These are phyloP conservation scores for Lentinus tigrinus DNA, from an alignment of 768 basidiomycete species.

Conservation along the genomic window DNA sequence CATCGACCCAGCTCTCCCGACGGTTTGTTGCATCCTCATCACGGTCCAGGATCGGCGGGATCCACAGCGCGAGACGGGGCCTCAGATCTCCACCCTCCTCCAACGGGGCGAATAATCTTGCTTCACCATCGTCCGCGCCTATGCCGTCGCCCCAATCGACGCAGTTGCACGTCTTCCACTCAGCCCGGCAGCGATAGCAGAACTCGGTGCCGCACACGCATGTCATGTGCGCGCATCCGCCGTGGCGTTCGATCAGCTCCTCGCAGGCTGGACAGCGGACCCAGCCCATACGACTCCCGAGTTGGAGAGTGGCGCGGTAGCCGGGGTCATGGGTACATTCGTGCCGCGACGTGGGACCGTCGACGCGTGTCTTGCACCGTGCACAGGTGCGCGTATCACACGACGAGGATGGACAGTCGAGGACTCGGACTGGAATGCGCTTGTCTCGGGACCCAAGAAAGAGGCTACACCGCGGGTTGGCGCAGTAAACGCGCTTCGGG, in stretches of 20 bases:
- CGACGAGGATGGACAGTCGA: constrained; percentile 11
- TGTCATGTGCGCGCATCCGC: constrained; percentile 31
- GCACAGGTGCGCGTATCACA: constrained; percentile 23
- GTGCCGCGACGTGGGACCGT: constrained; percentile 5
- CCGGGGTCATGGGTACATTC: constrained; percentile 16
- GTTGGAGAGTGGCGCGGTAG: constrained; percentile 12
- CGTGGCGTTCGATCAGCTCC: constrained; percentile 26
- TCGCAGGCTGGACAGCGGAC: constrained; percentile 28
- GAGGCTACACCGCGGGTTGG: constrained; percentile 23
- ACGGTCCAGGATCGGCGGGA: constrained; percentile 29
- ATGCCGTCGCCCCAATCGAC: constrained; percentile 10
- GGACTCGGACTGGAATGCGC: constrained; percentile 6
- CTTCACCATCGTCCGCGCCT: background rate
- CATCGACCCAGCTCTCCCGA: background rate
- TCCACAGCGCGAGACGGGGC: constrained; percentile 12
- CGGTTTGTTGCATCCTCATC: background rate
- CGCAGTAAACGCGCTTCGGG: constrained; percentile 29
- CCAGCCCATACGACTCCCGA: constrained; percentile 21
- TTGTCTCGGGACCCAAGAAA: constrained; percentile 26
- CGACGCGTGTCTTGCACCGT: constrained; percentile 18
- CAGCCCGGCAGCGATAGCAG: constrained; percentile 19
- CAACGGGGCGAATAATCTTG: constrained; percentile 1
- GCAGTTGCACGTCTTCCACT: constrained; percentile 28
- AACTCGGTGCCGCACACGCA: constrained; percentile 26
- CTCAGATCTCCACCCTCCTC: background rate